Evolutionary conservation across 2,329 filamentous ascomycete genomes (phyloP), one percentile per base, ranked within the genome.

Genomic region (Diaporthe ilicicola): DNA sequence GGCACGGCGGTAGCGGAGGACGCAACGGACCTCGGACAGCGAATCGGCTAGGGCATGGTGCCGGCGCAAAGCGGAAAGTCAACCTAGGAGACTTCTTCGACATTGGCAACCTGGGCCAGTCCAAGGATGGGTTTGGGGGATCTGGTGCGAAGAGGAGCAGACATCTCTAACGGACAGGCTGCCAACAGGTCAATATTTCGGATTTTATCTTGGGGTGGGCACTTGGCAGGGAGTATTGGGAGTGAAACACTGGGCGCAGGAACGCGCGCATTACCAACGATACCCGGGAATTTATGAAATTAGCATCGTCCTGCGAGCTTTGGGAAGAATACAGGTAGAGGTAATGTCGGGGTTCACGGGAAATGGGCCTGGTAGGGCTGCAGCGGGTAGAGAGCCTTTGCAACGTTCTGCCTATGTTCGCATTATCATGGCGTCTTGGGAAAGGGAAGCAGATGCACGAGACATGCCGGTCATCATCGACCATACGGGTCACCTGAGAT

Each of bases 21-120:
- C 76, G 78, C 48, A 74, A 75, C n/a, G 77, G 75, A 29, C 73
- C 73, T 24, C 76, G 79, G 46, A 46, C 76, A 59, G 69, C 77
- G 9, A 73, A 79, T 34, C 84, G 87, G 59, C 81, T 93, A 10
- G 90, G 90, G 5, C 87, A 87, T 71, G 90, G 89, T 8, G 89
- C 91, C 10, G 93, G 93, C 1, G 87, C 90, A 75, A 95, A 95
- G 80, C 87, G 93, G 51, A 89, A 92, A 76, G 87, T 93, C 75
- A 92, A 93, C 75, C 88, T 93, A 76, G 89, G 90, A 29, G 93
- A 95, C 76, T 90, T 94, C 67, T 94, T 94, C 77, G 92, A 94
- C 76, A 83, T 93, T 9, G 89, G 89, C 67, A 90, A 89, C 74
- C 79, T 92, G 64, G 87, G 87, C 39, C 85, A 88, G 71, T 88